These are phyloP conservation scores for Lycium barbarum DNA, from an alignment of 257 asterid genomes.

Conservation along the genomic window DNA sequence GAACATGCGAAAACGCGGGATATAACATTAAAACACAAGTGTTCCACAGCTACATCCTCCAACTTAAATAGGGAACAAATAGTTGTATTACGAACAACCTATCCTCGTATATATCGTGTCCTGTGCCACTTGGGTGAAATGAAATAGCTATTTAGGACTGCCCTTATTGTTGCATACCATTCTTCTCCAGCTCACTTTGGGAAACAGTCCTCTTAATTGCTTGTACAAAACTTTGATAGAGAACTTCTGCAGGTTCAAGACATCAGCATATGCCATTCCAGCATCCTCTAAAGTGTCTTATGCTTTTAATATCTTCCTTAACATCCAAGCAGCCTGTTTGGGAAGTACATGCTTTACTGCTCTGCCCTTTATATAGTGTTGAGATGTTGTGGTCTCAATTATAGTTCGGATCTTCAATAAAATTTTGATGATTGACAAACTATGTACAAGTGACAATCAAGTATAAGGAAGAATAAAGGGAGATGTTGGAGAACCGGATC, in stretches of 20 bases:
- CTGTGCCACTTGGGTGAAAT: neutral
- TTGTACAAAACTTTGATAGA: neutral
- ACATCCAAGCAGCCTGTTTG: neutral
- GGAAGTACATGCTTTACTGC: neutral
- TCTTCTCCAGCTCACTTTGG: neutral
- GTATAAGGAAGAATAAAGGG: too few species aligned
- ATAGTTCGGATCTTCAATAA: too few species aligned
- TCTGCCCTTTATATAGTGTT: neutral
- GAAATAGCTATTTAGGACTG: neutral
- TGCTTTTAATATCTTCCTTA: neutral
- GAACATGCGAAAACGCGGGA: too few species aligned
- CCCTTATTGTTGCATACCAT: constrained; percentile 1
- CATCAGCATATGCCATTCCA: neutral
- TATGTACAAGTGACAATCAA: too few species aligned
- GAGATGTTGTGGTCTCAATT: too few species aligned
- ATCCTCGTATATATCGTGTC: neutral
- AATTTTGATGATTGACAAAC: too few species aligned
- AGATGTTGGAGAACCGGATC: too few species aligned
- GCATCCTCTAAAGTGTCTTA: neutral
- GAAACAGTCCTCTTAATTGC: neutral
- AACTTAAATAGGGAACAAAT: neutral
- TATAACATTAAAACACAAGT: neutral
- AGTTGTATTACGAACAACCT: neutral
- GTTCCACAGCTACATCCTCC: neutral
- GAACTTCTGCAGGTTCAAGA: too few species aligned